Base-by-base conservation (phyloP, 164 flowering plant species). In the Pachysandra terminalis region DNA sequence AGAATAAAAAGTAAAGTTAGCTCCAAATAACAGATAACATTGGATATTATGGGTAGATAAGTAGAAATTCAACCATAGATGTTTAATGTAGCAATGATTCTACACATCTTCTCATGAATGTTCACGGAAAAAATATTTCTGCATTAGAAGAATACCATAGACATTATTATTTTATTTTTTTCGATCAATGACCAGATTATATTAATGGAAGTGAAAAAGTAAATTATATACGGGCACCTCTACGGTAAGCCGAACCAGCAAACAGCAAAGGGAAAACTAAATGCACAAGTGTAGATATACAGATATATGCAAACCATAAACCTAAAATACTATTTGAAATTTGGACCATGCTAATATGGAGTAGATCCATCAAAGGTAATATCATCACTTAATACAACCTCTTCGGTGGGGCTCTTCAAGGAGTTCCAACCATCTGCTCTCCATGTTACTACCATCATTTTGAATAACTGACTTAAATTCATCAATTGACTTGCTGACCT, bases 361-460 rank as follows among this genome's bases (percentile, higher is more conserved):
- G 3, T 32, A 32, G 37, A 32, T 32, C 37, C 37, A 32, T 32
- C 37, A 23, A 27, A 41, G 56, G 1, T 16, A 53, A 15, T 68
- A 13, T 57, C 73, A 58, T 13, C 24, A 35, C 59, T 52, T 10
- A 68, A 58, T 72, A 78, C 81, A 80, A 89, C 97, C 97, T 89
- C 81, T 84, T 63, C 73, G 83, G 67, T 91, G 87, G 67, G 93
- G 97, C 72, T 81, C 85, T 68, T 79, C 77, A 35, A 86, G 75
- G 56, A 91, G 89, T 66, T 89, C 97, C 68, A 74, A 64, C 97
- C 97, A 91, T 65, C 82, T 79, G 77, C 80, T 82, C 59, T 82
- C 80, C 75, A 77, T 56, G 69, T 87, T 85, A 75, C 78, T 81
- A 24, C 84, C 83, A 77, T 85, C 88, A 71, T 63, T 72, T 68